Percentiles rank a stretch among this genome's conserved stretches.
phyloP scores from a whole-genome alignment of 805 yeast species.

The Candida anglica region DNA sequence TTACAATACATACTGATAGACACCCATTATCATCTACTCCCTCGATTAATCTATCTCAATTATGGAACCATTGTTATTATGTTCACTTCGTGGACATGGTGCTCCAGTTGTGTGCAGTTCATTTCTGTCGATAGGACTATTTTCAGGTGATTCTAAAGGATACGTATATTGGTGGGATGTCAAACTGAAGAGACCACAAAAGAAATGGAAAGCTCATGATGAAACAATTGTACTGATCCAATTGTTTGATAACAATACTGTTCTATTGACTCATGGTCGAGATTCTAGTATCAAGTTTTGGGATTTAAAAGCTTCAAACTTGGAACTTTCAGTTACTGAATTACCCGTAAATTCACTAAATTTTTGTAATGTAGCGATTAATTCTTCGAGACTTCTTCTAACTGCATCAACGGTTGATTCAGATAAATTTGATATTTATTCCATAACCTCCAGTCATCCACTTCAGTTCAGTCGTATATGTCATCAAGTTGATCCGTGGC shows the following conservation, averaged over 20 bases:
- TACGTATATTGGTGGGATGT: constrained; percentile 65
- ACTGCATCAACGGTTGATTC: constrained; percentile 67
- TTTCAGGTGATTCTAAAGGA: constrained; percentile 63
- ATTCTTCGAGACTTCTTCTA: constrained; percentile 24
- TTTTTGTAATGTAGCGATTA: constrained; percentile 57
- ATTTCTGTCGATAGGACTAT: constrained; percentile 18
- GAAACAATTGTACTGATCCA: constrained; percentile 46
- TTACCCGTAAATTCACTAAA: constrained; percentile 72
- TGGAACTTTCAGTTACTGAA: constrained; percentile 8
- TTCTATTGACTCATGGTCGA: constrained; percentile 59
- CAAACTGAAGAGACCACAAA: constrained; percentile 49
- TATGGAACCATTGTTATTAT: too few species aligned
- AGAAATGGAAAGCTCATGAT: constrained; percentile 58
- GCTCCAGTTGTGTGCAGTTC: constrained; percentile 11
- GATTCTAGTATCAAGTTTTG: constrained; percentile 55
- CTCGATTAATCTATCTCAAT: too few species aligned
- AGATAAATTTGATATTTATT: constrained; percentile 60
- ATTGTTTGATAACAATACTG: constrained; percentile 12
- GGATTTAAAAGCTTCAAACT: constrained; percentile 18
- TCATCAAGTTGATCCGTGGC: constrained; percentile 26
- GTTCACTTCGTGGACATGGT: constrained; percentile 19
- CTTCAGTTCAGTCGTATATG: constrained; percentile 25
- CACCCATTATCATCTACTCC: too few species aligned
- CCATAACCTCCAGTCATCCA: constrained; percentile 4
- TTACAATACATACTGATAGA: too few species aligned